These are phyloP conservation scores for Taphrina pruni DNA, from an alignment of 1,139 yeast species.

Conservation along the genomic window DNA sequence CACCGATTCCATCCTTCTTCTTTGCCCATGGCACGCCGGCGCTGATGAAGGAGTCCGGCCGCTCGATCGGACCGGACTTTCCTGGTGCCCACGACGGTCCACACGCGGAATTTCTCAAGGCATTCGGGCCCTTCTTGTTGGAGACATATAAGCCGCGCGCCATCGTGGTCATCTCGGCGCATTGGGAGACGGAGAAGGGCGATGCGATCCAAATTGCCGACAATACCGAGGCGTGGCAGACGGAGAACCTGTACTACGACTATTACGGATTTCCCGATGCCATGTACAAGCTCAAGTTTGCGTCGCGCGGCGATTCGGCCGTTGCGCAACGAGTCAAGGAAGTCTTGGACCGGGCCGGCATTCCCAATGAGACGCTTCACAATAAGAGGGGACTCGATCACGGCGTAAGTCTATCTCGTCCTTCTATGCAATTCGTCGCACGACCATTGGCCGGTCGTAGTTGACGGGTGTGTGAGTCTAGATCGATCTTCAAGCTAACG, in stretches of 20 bases:
- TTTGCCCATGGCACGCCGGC: constrained; percentile 39
- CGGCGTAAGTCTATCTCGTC: constrained; percentile 81
- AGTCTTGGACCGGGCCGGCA: constrained; percentile 55
- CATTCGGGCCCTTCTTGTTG: constrained; percentile 45
- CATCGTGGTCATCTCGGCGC: constrained; percentile 72
- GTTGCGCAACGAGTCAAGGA: constrained; percentile 58
- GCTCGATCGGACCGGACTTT: constrained; percentile 7
- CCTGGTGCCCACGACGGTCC: constrained; percentile 27
- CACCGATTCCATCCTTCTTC: constrained; percentile 34
- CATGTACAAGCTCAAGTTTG: constrained; percentile 69
- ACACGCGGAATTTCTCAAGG: constrained; percentile 22
- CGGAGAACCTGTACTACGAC: constrained; percentile 64
- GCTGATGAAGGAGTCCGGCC: constrained; percentile 13
- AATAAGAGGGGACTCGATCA: constrained; percentile 73
- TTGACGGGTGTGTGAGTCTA: no score
- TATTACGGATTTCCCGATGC: constrained; percentile 71
- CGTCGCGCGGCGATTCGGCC: constrained; percentile 55
- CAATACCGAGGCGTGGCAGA: constrained; percentile 51
- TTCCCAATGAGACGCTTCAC: constrained; percentile 51
- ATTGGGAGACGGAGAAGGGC: constrained; percentile 65
- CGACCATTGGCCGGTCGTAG: constrained; percentile 46
- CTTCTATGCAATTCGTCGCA: constrained; percentile 64
- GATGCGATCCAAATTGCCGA: constrained; percentile 58
- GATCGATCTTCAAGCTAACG: background rate
- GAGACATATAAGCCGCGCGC: constrained; percentile 63